Conservation (phyloP, 2,329 filamentous ascomycete genomes). For the Aphanoascus verrucosus region DNA sequence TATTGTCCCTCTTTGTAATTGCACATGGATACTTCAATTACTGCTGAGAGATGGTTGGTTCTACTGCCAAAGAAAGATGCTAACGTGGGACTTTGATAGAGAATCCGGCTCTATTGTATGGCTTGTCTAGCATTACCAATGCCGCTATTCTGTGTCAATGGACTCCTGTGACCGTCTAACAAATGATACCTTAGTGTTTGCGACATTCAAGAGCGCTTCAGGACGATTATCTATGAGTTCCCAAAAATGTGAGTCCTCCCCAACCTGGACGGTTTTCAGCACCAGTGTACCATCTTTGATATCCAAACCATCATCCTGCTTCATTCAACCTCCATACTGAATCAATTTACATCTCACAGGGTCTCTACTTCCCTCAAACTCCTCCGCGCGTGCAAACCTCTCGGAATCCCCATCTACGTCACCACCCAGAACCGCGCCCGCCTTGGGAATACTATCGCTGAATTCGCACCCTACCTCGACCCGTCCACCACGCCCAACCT, state of each 20-base stretch:
- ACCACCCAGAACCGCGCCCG: constrained; percentile 75
- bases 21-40: background rate
- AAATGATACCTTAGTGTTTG: constrained; percentile 54
- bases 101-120: constrained; percentile 40
- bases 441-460: constrained; percentile 69
- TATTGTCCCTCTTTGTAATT: background rate
- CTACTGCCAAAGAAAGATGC: background rate
- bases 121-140: background rate
- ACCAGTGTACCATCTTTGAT: background rate
- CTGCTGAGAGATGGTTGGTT: background rate
- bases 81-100: constrained; percentile 22
- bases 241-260: constrained; percentile 55
- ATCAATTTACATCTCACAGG: constrained; percentile 30
- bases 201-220: constrained; percentile 91
- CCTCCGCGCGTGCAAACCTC: constrained; percentile 44
- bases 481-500: constrained; percentile 42
- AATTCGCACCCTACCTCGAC: constrained; percentile 48
- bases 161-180: background rate
- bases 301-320: background rate
- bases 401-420: constrained; percentile 63
- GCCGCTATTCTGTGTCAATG: background rate
- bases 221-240: constrained; percentile 71
- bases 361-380: constrained; percentile 59
- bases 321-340: background rate
- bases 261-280: background rate